These are phyloP conservation scores for Ambrosia hybrid DNA, from an alignment of 140 eudicot genomes.

Conservation along the genomic window DNA sequence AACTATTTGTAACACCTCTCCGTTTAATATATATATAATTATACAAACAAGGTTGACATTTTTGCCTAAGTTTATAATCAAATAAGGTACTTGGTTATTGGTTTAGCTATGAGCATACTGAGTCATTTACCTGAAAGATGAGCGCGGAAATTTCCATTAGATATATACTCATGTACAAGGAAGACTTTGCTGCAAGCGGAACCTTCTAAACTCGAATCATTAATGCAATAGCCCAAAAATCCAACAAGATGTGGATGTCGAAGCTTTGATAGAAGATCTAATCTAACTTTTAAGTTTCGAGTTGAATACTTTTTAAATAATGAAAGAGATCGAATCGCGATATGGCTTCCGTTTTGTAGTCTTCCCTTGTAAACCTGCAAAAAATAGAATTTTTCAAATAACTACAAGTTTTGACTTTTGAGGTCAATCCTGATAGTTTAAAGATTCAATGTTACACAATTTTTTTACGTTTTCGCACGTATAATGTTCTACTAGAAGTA, in stretches of 20 bases:
- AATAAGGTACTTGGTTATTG: too few relatives aligned
- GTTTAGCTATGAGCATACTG: constrained; percentile 22
- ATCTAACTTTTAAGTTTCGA: constrained; percentile 69
- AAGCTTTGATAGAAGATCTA: constrained; percentile 87
- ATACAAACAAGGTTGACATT: too few relatives aligned
- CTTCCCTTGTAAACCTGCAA: constrained; percentile 86
- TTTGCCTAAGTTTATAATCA: too few relatives aligned
- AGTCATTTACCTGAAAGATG: constrained; percentile 65
- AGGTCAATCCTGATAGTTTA: constrained; percentile 16
- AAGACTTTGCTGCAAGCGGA: constrained; percentile 61
- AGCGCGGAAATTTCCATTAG: constrained; percentile 70
- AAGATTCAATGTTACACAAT: too few relatives aligned
- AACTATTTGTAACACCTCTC: too few relatives aligned
- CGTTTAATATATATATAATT: too few relatives aligned
- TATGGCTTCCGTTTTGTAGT: constrained; percentile 62
- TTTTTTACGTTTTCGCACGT: too few relatives aligned
- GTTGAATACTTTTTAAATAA: constrained; percentile 61
- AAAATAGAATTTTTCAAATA: constrained; percentile 2
- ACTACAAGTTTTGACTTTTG: constrained; percentile 16
- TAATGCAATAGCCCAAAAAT: constrained; percentile 86
- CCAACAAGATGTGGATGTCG: constrained; percentile 82
- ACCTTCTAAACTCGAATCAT: constrained; percentile 59
- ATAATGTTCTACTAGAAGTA: not conserved
- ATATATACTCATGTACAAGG: constrained; percentile 74
- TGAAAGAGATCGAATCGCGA: constrained; percentile 60